Evolutionary conservation across 2,329 filamentous ascomycete genomes (phyloP), one percentile per base, ranked within the genome.

Genomic region (Chalara sp.): DNA sequence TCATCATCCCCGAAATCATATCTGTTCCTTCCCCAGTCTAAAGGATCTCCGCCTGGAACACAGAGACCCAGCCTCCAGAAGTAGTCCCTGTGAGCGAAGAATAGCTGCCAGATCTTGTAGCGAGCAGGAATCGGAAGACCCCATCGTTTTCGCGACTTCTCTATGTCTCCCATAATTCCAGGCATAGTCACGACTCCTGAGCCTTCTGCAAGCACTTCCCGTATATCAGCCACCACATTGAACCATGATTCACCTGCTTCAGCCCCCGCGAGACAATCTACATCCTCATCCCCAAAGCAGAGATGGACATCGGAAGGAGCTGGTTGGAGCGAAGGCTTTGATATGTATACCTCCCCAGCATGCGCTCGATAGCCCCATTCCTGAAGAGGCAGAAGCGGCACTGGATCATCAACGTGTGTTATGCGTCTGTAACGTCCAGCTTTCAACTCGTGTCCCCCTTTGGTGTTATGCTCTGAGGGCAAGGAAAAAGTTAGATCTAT

Each of bases 51-150:
- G 7, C 45, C 45, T 0, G 92, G 91, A 2, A 96, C 75, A 70
- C 93, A 99, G 32, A 97, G 72, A 0, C 93, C 93, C 48, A 99
- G 68, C 51, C 93, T 78, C 88, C 89, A 95, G 69, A 99, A 97
- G 68, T 99, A 99, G 70, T 99, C 93, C 39, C 93, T 76, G 70
- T 99, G 93, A 1, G 91, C 87, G 68, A 95, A 95, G 64, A 97
- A 85, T 6, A 96, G 72, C 69, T 96, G 83, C 89, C 92, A 96
- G n/a, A 95, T 77, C 67, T 86, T 87, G 61, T 91, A 67, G 68
- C 79, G 67, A 62, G 58, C 77, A 64, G 61, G 58, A 35, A 65
- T 59, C 0, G 60, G 56, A 8, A 63, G 30, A 6, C 57, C 57
- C 61, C 63, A 63, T 48, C 56, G 52, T 42, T 55, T 59, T n/a